Evolutionary conservation across 306 rosid genomes (phyloP), one percentile per base, ranked within the genome.

Genomic region (Cucumis sativus): DNA sequence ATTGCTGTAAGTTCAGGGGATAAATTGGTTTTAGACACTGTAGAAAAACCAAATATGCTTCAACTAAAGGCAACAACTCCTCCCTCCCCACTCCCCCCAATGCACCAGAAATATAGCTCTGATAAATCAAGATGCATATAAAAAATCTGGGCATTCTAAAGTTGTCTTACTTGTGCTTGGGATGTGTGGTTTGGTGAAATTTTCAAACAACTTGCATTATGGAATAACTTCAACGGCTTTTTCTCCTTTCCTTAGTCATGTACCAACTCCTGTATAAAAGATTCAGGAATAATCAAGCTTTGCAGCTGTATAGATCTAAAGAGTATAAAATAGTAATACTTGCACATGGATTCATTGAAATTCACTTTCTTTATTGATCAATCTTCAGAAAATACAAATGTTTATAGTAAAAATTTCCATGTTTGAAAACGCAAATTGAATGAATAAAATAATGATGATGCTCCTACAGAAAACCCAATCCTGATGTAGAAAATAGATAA

Each of bases 151-250:
- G 23, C 15, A 39, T 66, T 66, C 33, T 66, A 40, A 39, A 9
- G 10, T 37, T 66, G 7, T 7, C 16, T 66, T 40, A 66, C 28
- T 66, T 40, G 13, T 66, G 28, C 52, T 66, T 4, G 20, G 73
- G 33, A 40, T 8, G 73, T 35, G 25, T 35, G 64, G 39, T 78
- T 83, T 39, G 75, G 78, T 10, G 61, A 72, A 71, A 60, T 37
- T 57, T 21, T 30, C 40, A 13, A 10, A 17, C 72, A 68, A 43
- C 35, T 68, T 41, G 15, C 25, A 68, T 13, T 65, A 18, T 4
- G 11, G 52, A 41, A 40, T 66, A 65, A 65, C 45, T 65, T n/a
- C 43, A 16, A 15, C 73, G 21, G 30, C 10, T 67, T 9, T 40
- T 68, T 68, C 33, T 43, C 16, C 35, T 43, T 5, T 23, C 55